Evolutionary conservation across 345 rosid species (phyloP).

Genomic region (Melaleuca alternifolia): DNA sequence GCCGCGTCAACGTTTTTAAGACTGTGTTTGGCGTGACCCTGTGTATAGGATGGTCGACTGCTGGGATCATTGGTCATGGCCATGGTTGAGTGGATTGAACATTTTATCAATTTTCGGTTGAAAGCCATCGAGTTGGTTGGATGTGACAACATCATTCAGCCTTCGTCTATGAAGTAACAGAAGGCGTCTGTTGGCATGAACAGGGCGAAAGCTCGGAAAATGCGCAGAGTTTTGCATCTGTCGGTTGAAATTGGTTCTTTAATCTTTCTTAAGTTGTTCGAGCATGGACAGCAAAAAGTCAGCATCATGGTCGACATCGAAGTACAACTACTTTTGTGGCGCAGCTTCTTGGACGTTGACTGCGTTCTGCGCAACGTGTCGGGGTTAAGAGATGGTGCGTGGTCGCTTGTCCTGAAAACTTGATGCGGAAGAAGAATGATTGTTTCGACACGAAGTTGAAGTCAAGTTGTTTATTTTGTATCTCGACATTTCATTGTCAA

Average conservation of each 20-base stretch:
- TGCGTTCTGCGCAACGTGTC: rapidly evolving
- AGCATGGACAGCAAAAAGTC: not conserved
- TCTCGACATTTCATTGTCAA: too few relatives aligned
- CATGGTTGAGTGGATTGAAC: too few relatives aligned
- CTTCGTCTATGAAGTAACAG: not conserved
- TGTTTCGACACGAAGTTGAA: too few relatives aligned
- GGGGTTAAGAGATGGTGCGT: too few relatives aligned
- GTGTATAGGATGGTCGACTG: not conserved
- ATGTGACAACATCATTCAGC: rapidly evolving
- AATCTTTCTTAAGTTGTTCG: not conserved
- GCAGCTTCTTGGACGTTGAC: not conserved
- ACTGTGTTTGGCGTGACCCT: not conserved
- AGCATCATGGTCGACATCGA: not conserved
- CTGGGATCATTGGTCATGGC: too few relatives aligned
- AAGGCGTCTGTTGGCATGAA: not conserved
- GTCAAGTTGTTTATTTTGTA: too few relatives aligned
- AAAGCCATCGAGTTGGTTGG: not conserved
- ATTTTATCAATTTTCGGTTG: not conserved
- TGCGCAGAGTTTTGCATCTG: not conserved
- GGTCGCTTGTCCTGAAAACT: not conserved
- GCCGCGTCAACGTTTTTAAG: rapidly evolving
- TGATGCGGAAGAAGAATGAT: not conserved
- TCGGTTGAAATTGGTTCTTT: not conserved
- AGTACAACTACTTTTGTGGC: not conserved
- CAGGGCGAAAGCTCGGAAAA: not conserved